These are phyloP conservation scores for Brassica balearica DNA, from an alignment of 441 rosid species.

Conservation along the genomic window DNA sequence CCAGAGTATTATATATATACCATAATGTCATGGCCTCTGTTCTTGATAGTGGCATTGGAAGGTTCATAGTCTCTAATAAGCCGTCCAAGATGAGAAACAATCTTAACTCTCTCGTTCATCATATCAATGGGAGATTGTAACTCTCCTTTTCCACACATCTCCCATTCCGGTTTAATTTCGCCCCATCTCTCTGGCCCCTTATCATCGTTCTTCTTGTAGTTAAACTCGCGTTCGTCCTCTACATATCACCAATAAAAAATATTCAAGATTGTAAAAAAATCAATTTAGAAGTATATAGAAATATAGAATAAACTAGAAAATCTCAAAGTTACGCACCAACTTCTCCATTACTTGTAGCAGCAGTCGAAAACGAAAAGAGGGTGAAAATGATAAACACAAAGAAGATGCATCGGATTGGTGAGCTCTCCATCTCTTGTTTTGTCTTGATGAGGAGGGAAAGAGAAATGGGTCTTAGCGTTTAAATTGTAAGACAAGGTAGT, in stretches of 20 bases:
- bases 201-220: conserved; percentile 45
- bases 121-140: conserved; percentile 85
- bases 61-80: conserved; percentile 59
- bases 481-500: conserved; percentile 11
- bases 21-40: conserved; percentile 86
- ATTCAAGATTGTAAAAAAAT: not conserved
- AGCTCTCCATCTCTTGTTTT: conserved; percentile 16
- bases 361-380: conserved; percentile 10
- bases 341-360: conserved; percentile 31
- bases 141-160: conserved; percentile 58
- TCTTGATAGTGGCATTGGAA: conserved; percentile 60
- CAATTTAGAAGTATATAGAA: not conserved
- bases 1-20: conserved; percentile 42
- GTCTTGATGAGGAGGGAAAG: not conserved
- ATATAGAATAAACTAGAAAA: not conserved
- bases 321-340: conserved; percentile 22
- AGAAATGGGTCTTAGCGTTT: not conserved
- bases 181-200: conserved; percentile 75
- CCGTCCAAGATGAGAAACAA: conserved; percentile 60
- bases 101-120: conserved; percentile 53
- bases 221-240: conserved; percentile 72
- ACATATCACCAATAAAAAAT: conserved; percentile 8
- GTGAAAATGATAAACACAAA: conserved; percentile 2
- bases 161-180: conserved; percentile 62
- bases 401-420: conserved; percentile 15